Conservation (phyloP, 1,139 yeast genomes). For the Blastobotrys petasosporus region DNA sequence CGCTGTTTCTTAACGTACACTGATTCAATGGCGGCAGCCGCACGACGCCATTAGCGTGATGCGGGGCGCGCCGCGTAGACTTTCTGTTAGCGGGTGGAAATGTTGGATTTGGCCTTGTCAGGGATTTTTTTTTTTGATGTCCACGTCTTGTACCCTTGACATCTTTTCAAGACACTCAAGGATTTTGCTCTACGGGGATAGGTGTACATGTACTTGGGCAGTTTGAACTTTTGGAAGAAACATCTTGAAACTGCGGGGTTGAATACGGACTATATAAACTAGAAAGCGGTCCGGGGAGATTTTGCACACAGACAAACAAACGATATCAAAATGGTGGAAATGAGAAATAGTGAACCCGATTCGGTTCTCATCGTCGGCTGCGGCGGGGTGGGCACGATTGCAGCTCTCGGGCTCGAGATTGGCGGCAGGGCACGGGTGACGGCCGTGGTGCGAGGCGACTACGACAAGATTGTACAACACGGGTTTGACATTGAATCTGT, state of each 20-base stretch:
- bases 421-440: conserved; percentile 50
- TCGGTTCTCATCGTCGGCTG: conserved; percentile 52
- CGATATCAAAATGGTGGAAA: not conserved
- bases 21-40: not conserved
- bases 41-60: not conserved
- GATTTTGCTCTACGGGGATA: too few relatives aligned
- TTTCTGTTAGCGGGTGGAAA: not conserved
- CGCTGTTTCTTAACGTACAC: not conserved
- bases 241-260: too few relatives aligned
- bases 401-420: conserved; percentile 52
- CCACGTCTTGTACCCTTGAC: too few relatives aligned
- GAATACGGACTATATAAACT: too few relatives aligned
- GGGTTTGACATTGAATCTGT: conserved; percentile 59
- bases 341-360: conserved; percentile 1
- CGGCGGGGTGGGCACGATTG: conserved; percentile 72
- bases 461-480: conserved; percentile 42
- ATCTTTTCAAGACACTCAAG: too few relatives aligned
- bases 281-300: too few relatives aligned
- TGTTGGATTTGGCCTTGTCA: too few relatives aligned
- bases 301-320: too few relatives aligned
- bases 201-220: too few relatives aligned
- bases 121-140: too few relatives aligned
- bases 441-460: conserved; percentile 59
- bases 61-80: too few relatives aligned
- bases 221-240: too few relatives aligned